Evolutionary conservation across 176 grass and related monocot species (phyloP).

Genomic region (Microstegium vimineum): DNA sequence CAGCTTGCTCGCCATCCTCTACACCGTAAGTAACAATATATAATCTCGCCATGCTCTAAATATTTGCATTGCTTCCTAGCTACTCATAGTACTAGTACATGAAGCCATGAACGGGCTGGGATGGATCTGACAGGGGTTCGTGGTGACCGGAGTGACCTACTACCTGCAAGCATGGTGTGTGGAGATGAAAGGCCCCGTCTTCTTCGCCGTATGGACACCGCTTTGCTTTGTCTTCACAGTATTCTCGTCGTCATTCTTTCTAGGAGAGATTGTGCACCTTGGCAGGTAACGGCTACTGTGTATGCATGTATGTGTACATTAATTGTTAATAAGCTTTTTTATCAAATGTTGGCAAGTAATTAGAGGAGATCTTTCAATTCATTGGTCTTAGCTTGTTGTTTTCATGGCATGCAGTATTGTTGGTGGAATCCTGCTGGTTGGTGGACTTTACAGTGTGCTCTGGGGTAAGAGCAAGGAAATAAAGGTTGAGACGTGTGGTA

Average conservation of each 20-base stretch:
- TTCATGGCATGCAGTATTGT: slow-evolving; percentile 41
- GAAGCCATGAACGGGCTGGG: no score
- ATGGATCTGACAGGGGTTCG: background rate
- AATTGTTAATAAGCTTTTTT: no score
- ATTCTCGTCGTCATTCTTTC: slow-evolving; percentile 9
- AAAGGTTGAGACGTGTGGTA: background rate
- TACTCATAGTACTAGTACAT: no score
- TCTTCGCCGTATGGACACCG: background rate
- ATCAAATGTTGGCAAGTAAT: background rate
- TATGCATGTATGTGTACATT: no score
- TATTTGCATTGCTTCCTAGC: no score
- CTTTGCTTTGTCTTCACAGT: background rate
- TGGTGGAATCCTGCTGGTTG: slow-evolving; percentile 47
- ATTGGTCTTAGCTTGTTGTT: no score
- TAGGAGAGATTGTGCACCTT: no score
- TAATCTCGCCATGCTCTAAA: no score
- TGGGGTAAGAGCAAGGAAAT: slow-evolving; percentile 56
- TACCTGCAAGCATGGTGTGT: slow-evolving; percentile 42
- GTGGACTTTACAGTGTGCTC: slow-evolving; percentile 56
- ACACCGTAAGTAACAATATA: no score
- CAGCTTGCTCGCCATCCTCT: background rate
- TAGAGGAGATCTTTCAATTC: background rate
- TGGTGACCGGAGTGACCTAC: slow-evolving; percentile 23
- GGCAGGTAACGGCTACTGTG: background rate
- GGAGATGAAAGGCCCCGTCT: background rate